phyloP scores from a whole-genome alignment of 2,329 filamentous ascomycete species.

The Moelleriella libera region DNA sequence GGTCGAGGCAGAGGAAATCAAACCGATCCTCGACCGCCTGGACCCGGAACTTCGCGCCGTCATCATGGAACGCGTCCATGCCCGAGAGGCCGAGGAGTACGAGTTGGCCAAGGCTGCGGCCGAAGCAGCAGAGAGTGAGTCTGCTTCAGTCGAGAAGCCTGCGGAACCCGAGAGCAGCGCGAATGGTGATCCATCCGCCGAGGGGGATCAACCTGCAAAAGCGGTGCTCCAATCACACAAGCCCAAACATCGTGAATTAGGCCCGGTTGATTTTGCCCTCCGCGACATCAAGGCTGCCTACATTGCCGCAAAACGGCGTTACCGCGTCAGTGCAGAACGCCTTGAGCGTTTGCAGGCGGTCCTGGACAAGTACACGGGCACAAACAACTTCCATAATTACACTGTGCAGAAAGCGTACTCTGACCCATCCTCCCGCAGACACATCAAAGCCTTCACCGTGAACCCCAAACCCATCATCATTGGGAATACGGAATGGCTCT shows the following conservation, averaged over 20 bases:
- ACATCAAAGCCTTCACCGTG: conserved; percentile 84
- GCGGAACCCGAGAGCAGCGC: conserved; percentile 7
- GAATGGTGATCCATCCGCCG: conserved; percentile 1
- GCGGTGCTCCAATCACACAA: conserved; percentile 16
- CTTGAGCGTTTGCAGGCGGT: conserved; percentile 62
- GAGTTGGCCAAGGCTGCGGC: conserved; percentile 5
- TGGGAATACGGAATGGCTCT: conserved; percentile 88
- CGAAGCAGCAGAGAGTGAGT: background rate
- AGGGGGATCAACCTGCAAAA: conserved; percentile 8
- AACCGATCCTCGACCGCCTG: conserved; percentile 49
- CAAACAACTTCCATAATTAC: conserved; percentile 93
- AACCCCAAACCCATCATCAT: conserved; percentile 68
- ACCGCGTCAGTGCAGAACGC: conserved; percentile 63
- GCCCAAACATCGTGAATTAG: conserved; percentile 26
- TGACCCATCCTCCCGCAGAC: conserved; percentile 75
- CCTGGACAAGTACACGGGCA: conserved; percentile 66
- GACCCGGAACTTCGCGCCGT: conserved; percentile 48
- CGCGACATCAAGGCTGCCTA: conserved; percentile 72
- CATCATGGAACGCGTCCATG: conserved; percentile 48
- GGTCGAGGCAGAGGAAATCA: conserved; percentile 67
- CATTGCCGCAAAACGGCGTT: conserved; percentile 66
- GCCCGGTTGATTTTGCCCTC: conserved; percentile 48
- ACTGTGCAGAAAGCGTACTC: conserved; percentile 74
- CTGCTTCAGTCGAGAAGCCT: conserved; percentile 6
- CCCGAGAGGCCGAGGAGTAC: conserved; percentile 13